Conservation (phyloP, 441 rosid genomes). For the Croton laevigatus region DNA sequence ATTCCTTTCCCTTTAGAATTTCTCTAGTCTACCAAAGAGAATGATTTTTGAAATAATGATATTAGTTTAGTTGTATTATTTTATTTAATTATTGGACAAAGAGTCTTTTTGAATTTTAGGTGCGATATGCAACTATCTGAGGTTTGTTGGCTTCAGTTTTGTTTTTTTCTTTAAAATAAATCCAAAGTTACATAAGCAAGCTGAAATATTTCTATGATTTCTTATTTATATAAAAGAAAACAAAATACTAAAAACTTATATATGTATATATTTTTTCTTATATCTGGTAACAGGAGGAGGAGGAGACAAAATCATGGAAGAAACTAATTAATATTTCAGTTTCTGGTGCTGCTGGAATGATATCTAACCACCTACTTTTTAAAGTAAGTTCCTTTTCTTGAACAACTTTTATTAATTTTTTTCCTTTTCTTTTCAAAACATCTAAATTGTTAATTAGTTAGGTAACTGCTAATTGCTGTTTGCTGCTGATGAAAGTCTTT, state of each 20-base stretch:
- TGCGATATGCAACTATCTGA: not conserved
- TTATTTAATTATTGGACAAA: not conserved
- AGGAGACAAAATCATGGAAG: constrained; percentile 90
- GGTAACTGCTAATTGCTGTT: not conserved
- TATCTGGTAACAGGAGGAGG: constrained; percentile 63
- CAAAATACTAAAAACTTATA: too few species aligned
- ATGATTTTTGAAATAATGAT: not conserved
- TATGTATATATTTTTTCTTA: constrained; percentile 8
- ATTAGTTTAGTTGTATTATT: not conserved
- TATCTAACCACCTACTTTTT: constrained; percentile 93
- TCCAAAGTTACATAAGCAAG: not conserved
- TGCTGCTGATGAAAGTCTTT: not conserved
- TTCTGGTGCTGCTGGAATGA: constrained; percentile 97
- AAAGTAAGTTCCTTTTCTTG: constrained; percentile 50
- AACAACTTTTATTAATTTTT: not conserved
- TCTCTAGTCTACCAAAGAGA: not conserved
- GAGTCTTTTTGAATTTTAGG: not conserved
- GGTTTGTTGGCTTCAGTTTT: constrained; percentile 4
- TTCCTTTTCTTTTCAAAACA: not conserved
- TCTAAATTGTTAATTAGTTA: not conserved
- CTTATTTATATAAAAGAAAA: too few species aligned
- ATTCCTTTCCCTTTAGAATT: not conserved
- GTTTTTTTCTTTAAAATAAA: not conserved
- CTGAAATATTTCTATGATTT: not conserved
- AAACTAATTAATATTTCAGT: constrained; percentile 70